These are phyloP conservation scores for Corylus avellana DNA, from an alignment of 306 rosid genomes.

Conservation along the genomic window DNA sequence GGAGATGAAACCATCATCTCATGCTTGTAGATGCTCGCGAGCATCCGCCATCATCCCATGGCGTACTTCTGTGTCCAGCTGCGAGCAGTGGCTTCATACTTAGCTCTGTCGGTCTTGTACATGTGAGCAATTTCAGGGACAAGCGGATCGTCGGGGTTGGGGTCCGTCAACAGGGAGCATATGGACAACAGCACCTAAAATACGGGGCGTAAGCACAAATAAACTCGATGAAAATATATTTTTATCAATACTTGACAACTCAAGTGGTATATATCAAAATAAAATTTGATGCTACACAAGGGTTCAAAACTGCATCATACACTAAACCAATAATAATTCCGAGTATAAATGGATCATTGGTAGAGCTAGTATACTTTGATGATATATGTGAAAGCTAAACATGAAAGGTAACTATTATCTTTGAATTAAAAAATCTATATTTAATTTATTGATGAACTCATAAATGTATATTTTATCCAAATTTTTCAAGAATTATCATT, in stretches of 20 bases:
- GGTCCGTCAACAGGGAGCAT: conserved; percentile 83
- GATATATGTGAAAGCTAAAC: no score
- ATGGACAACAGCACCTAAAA: conserved; percentile 80
- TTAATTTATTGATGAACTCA: not conserved
- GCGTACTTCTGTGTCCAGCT: conserved; percentile 93
- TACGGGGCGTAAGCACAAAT: conserved; percentile 22
- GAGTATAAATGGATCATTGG: not conserved
- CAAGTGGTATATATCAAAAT: no score
- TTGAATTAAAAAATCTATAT: no score
- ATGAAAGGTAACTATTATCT: no score
- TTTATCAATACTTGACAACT: not conserved
- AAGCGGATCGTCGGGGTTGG: conserved; percentile 88
- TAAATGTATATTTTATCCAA: no score
- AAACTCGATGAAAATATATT: not conserved
- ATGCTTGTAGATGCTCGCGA: conserved; percentile 22
- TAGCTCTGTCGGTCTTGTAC: conserved; percentile 81
- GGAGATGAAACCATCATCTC: conserved; percentile 21
- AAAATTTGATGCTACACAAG: not conserved
- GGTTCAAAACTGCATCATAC: not conserved
- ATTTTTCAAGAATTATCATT: no score
- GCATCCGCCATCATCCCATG: conserved; percentile 58
- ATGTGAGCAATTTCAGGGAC: conserved; percentile 93
- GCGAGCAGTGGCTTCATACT: conserved; percentile 93
- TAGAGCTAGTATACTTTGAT: not conserved
- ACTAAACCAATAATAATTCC: not conserved